Evolutionary conservation across 352 stramenopile species (phyloP), one percentile per base, ranked within the genome.

Genomic region (Sclerospora graminicola): DNA sequence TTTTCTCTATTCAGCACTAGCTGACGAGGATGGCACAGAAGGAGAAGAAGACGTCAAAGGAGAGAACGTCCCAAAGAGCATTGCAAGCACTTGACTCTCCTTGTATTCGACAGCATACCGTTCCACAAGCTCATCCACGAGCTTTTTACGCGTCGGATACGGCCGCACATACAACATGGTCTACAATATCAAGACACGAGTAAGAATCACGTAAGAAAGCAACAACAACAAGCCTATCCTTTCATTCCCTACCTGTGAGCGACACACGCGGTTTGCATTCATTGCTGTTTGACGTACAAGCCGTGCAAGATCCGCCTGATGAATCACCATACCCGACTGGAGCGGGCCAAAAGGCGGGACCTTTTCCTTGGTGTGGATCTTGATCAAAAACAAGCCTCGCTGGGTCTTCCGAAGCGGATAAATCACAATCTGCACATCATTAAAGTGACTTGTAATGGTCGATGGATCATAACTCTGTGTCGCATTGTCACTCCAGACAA

Each of bases 371-470:
- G 75, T 69, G 53, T 86, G 66, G 33, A 91, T 82, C 32, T 88
- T 73, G 31, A 91, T 66, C 13, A 86, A 48, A 51, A 77, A 89
- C 18, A 93, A 51, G 0, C 77, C 82, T 4, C 69, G 54, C 27
- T 89, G 78, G 8, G 63, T 58, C 4, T 71, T 66, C 1, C 66
- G 61, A 13, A 93, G 47, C 2, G 82, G 79, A 24, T 87, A 89
- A 20, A 93, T 84, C 10, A 93, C 80, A 15, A 93, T 65, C 40
- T 91, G 82, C 6, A 93, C 82, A 39, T 90, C 78, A 38, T 93
- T 93, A 45, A 93, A 93, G 45, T 93, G 81, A 20, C 79, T 91
- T 15, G 77, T 91, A 53, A 93, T 93, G 10, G 82, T 93, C n/a
- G 64, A 70, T 11, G 78, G 76, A 30, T 84, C 76, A 41, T 93